Evolutionary conservation across 2,329 filamentous ascomycete genomes (phyloP), one percentile per base, ranked within the genome.

Genomic region (Polychaeton citri): DNA sequence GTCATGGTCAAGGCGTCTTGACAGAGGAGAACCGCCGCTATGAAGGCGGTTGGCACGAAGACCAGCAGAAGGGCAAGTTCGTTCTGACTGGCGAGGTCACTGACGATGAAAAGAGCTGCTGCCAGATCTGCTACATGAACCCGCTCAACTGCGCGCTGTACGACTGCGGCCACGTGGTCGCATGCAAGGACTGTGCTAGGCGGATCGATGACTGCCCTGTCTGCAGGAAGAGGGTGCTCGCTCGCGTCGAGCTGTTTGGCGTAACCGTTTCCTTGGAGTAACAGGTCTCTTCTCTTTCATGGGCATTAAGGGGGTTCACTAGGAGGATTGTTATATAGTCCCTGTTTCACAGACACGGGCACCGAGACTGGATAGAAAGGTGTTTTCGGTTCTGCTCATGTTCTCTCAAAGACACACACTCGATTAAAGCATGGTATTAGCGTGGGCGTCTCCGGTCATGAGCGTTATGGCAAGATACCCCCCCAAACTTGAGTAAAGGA

Each of bases 151-250:
- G 72, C 4, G 63, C 73, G 5, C 76, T 79, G 50, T 73, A 72
- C 44, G 71, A 74, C 43, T 79, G 74, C 43, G 74, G 74, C 0
- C 74, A 79, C 47, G 70, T 78, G 13, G 68, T 74, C 32, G 69
- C 73, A 3, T 79, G 74, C 43, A 57, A 72, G 38, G 58, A 58
- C n/a, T 79, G 74, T 48, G 74, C 74, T 9, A 62, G 62, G 34
- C 64, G 71, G 48, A 66, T 78, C 19, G 70, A 74, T 37, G 61
- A 59, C 34, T 79, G 74, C 44, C 74, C 74, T 1, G 70, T 78
- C 17, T 79, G 74, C 51, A 61, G 74, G 38, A 69, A 68, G 57
- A 61, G 62, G 36, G 68, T 78, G 15, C 52, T 69, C 42, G 68
- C 59, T 35, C 67, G 74, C 20, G 64, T 78, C 44, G 75, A 71